Base-by-base conservation (phyloP, 139 green algal species). In the Coelastrella sp. region DNA sequence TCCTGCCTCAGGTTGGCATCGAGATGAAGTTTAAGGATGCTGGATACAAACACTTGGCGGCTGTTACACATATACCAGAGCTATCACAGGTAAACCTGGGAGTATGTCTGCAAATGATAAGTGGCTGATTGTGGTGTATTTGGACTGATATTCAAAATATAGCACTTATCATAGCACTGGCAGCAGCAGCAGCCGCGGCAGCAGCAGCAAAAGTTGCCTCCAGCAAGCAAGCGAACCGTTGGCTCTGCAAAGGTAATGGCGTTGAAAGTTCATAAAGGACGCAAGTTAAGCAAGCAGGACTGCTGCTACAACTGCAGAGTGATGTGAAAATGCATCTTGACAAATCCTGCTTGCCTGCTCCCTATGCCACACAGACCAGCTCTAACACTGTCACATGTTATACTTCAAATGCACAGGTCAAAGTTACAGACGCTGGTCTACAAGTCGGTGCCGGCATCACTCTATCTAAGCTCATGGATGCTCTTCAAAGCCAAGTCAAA, bases 1-100 rank as follows among this genome's bases (percentile, higher is more conserved):
- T 47, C 32, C 32, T 47, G 32, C 32, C 32, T 47, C 1, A 47
- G 32, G 32, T 47, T 47, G 32, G 32, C 32, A 47, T 99, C 0
- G 32, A 47, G 32, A 47, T 47, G 32, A 47, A 1, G 1, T 47
- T 47, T 1, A 47, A 47, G 32, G 77, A 92, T 22, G 86, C 90
- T 8, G 61, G 73, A 57, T 99, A 99, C 92, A 96, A 94, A 7
- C 88, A 97, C 61, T 90, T 99, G 14, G 92, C 99, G 11, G 94
- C 92, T 14, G 90, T 94, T 8, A 97, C 95, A 0, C 95, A 96
- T 79, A 94, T 99, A 11, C 92, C 92, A 0, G 97, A 99, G 94
- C 57, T 99, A 56, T 97, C 97, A 86, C 16, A 81, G 57, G 89
- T 98, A 47, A 57, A 54, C 19, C 99, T 58, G 97, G 97, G 32